Evolutionary conservation across 331 rosid species (phyloP).

Genomic region (Arachis monticola): DNA sequence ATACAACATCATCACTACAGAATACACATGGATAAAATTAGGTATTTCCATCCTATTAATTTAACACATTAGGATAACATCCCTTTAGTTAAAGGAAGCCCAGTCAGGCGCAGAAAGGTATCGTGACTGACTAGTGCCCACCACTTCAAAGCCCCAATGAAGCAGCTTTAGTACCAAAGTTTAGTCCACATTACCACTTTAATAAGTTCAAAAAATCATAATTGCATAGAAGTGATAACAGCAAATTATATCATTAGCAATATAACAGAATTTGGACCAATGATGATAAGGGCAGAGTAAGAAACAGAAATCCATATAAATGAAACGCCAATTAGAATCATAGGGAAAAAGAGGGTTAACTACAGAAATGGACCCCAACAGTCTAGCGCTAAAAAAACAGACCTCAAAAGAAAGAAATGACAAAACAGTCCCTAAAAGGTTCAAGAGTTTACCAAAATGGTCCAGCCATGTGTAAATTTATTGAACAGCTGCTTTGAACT

Average conservation of each 20-base stretch:
- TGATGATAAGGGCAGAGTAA: background rate
- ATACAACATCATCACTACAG: background rate
- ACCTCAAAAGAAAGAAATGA: no score
- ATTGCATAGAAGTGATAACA: conserved; percentile 1
- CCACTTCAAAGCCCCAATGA: background rate
- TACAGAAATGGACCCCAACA: background rate
- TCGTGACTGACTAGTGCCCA: conserved; percentile 10
- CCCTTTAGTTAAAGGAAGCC: conserved; percentile 8
- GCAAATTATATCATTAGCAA: conserved; percentile 21
- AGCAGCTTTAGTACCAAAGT: conserved; percentile 20
- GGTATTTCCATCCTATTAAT: background rate
- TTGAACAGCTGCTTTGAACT: no score
- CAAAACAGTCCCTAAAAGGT: no score
- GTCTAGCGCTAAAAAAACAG: no score
- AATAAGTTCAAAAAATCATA: conserved; percentile 5
- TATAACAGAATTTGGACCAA: background rate
- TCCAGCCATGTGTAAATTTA: no score
- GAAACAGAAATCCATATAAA: background rate
- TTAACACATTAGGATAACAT: background rate
- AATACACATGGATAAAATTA: background rate
- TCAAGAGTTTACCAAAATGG: no score
- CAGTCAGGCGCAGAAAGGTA: background rate
- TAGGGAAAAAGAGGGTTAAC: background rate
- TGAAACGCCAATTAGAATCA: conserved; percentile 15
- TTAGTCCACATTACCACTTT: conserved; percentile 6